These are phyloP conservation scores for Epithele typhae DNA, from an alignment of 768 basidiomycete species.

Conservation along the genomic window DNA sequence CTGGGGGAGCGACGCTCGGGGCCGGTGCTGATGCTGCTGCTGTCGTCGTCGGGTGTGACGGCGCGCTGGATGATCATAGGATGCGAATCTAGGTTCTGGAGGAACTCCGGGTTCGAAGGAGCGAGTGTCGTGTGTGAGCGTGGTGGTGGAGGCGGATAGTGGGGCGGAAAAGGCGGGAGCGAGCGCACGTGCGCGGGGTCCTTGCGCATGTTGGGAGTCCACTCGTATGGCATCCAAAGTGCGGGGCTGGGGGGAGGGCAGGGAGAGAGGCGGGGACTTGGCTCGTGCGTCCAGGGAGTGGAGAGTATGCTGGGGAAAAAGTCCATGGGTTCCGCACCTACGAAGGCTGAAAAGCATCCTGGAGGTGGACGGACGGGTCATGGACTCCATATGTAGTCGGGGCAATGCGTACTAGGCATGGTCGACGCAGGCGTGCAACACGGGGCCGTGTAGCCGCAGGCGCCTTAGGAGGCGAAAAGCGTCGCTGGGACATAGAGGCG, in stretches of 20 bases:
- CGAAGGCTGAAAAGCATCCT: not conserved
- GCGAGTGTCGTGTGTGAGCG: slow-evolving; percentile 8
- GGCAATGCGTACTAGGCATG: slow-evolving; percentile 13
- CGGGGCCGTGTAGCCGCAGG: too few species aligned
- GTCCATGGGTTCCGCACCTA: slow-evolving; percentile 3
- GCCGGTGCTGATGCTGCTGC: not conserved
- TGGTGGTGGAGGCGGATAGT: not conserved
- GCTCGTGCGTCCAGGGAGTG: slow-evolving; percentile 10
- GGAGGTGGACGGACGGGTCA: not conserved
- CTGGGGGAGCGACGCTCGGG: slow-evolving; percentile 3
- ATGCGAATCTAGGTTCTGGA: slow-evolving; percentile 10
- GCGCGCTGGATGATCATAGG: slow-evolving; percentile 12
- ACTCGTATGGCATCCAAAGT: slow-evolving; percentile 13
- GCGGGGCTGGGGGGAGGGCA: slow-evolving; percentile 13
- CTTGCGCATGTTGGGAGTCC: slow-evolving; percentile 2
- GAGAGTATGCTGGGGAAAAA: slow-evolving; percentile 1
- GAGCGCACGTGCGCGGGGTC: not conserved
- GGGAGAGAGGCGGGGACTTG: slow-evolving; percentile 9
- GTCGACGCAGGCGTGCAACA: not conserved
- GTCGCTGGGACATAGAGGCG: too few species aligned
- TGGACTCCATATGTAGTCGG: not conserved
- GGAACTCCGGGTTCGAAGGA: slow-evolving; percentile 12
- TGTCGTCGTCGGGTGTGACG: not conserved
- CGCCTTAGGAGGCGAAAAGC: too few species aligned
- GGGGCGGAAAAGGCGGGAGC: slow-evolving; percentile 9